Conservation (phyloP, 2,329 filamentous ascomycete species). For the Fusarium neocosmosporiellum region DNA sequence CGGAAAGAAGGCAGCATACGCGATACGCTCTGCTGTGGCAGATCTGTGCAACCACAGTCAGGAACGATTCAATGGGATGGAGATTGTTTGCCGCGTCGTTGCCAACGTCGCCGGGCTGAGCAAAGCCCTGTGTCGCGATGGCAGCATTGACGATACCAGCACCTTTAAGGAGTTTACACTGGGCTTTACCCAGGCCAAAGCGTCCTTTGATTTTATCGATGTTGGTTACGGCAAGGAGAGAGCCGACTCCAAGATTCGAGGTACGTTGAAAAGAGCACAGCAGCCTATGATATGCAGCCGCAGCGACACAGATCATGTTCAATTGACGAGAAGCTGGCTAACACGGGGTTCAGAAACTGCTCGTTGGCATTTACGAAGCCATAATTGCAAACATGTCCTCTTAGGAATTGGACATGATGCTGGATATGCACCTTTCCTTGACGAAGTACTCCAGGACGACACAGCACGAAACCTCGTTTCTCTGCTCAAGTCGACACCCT, state of each 20-base stretch:
- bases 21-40: constrained; percentile 60
- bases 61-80: constrained; percentile 57
- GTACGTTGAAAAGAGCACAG: constrained; percentile 47
- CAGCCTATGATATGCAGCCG: not conserved
- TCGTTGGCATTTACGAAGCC: constrained; percentile 68
- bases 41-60: constrained; percentile 58
- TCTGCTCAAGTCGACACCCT: constrained; percentile 65
- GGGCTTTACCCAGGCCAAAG: constrained; percentile 69
- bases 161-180: constrained; percentile 66
- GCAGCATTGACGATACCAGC: constrained; percentile 55
- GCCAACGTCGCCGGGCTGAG: constrained; percentile 65
- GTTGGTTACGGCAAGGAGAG: constrained; percentile 69
- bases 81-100: constrained; percentile 67
- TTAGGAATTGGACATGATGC: constrained; percentile 72
- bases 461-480: constrained; percentile 57
- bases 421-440: constrained; percentile 69
- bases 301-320: not conserved
- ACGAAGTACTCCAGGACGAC: constrained; percentile 62
- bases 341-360: constrained; percentile 55
- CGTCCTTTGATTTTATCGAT: constrained; percentile 73
- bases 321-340: constrained; percentile 4
- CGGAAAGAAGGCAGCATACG: constrained; percentile 63
- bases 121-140: constrained; percentile 61
- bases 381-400: constrained; percentile 71
- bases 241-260: constrained; percentile 70